A percentile compares a stretch with the other conserved stretches of the same genome.
phyloP scores from a whole-genome alignment of 257 asterid species.

The Solanum chilense region DNA sequence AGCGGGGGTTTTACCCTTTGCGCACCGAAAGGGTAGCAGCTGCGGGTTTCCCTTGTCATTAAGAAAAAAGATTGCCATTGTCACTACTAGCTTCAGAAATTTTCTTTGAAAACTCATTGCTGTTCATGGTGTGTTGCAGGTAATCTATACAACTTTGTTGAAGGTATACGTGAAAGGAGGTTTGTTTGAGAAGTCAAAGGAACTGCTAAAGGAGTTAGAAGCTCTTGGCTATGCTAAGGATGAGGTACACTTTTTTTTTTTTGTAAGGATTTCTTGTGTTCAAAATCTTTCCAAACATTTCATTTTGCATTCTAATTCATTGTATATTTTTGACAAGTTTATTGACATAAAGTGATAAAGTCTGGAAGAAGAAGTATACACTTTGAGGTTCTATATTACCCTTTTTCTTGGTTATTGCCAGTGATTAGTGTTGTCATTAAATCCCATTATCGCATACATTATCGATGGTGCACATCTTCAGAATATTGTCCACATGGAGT shows the following conservation, averaged over 20 bases:
- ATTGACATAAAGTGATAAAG: neutral
- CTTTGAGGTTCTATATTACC: neutral
- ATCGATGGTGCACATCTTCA: neutral
- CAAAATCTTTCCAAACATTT: neutral
- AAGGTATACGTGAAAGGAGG: constrained; percentile 80
- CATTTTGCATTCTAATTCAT: neutral
- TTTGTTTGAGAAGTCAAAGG: constrained; percentile 81
- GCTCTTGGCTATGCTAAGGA: constrained; percentile 72
- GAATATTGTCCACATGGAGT: neutral
- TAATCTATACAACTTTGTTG: constrained; percentile 67
- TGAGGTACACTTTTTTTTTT: constrained; percentile 44
- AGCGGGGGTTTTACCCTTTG: no score
- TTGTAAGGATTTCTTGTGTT: neutral
- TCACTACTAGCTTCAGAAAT: neutral
- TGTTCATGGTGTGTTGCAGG: constrained; percentile 34
- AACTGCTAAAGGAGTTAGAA: constrained; percentile 61
- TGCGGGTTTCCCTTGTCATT: no score
- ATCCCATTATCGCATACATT: neutral
- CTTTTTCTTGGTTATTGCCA: neutral
- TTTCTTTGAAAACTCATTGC: neutral
- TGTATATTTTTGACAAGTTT: neutral
- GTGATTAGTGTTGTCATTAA: neutral
- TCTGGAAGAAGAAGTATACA: neutral
- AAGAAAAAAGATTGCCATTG: neutral
- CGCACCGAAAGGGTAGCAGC: no score